Percentiles rank a stretch among this genome's conserved stretches.
Evolutionary conservation across 352 stramenopile species (phyloP).

Genomic region (Globisporangium paddicum): DNA sequence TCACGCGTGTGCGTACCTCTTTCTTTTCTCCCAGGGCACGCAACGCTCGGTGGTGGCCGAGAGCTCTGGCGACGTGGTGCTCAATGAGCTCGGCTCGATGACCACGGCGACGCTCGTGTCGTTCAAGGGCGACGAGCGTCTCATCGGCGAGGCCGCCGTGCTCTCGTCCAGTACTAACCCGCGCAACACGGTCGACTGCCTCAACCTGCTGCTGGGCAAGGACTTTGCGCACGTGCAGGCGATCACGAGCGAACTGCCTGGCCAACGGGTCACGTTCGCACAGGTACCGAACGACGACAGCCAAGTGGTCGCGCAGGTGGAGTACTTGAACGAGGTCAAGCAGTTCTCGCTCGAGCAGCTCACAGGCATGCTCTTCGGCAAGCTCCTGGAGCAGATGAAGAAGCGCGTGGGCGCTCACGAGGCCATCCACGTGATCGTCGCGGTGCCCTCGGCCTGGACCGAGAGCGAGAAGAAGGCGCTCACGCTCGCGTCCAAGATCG

Average conservation of each 20-base stretch:
- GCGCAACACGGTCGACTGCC: constrained; percentile 67
- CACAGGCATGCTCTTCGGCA: constrained; percentile 72
- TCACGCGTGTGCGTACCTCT: constrained; percentile 5
- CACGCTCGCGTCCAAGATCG: constrained; percentile 46
- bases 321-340: constrained; percentile 41
- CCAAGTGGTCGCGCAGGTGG: constrained; percentile 48
- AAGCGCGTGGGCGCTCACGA: constrained; percentile 35
- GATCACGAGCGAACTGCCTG: constrained; percentile 36
- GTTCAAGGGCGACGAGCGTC: constrained; percentile 84
- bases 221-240: constrained; percentile 35
- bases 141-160: constrained; percentile 83
- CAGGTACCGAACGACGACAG: constrained; percentile 10
- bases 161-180: constrained; percentile 82
- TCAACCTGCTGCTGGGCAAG: constrained; percentile 68
- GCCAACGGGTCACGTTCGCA: constrained; percentile 45
- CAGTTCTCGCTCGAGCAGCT: constrained; percentile 75
- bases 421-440: constrained; percentile 54
- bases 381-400: constrained; percentile 65
- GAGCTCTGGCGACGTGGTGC: constrained; percentile 71
- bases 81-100: constrained; percentile 87
- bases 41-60: constrained; percentile 75
- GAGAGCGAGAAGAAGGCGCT: constrained; percentile 46
- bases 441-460: constrained; percentile 59
- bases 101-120: constrained; percentile 82
- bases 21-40: constrained; percentile 38